Base-by-base conservation (phyloP, 805 yeast genomes). In the Pichia nanzhaoensis region DNA sequence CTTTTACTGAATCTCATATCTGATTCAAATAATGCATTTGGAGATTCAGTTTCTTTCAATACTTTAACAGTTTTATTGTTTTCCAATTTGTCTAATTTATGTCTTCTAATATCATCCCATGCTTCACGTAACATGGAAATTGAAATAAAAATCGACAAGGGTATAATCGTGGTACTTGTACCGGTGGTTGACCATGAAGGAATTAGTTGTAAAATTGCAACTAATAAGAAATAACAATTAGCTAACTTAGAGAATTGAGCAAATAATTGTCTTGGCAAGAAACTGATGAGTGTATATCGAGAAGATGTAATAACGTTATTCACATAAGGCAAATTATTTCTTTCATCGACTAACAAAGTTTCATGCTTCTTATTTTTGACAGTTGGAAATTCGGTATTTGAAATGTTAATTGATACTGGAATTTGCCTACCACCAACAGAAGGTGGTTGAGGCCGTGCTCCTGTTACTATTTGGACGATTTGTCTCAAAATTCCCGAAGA, bases 151-250 rank as follows among this genome's bases (percentile, higher is more conserved):
- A 93, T 75, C 63, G 82, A 67, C 46, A 93, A 70, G 2, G 99
- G 98, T 34, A 90, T 74, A 55, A 93, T 91, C 2, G 99, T 93
- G 3, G 98, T 93, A 59, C 80, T 88, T 12, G 89, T 84, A 48
- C 98, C 99, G 0, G 99, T 93, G 5, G 99, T 88, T 1, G 96
- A 87, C 97, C 96, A 93, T 2, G 89, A 78, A 0, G 99, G 98
- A 39, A 93, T 82, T 90, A 91, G 82, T 61, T 93, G 99, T 70
- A 93, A 69, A 50, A 93, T 84, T 2, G 98, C 90, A 16, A 93
- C 93, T 3, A 80, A 71, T 75, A 93, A 67, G 65, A 93, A 93
- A 63, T 93, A 91, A 50, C 90, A 71, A 60, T 93, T 93, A 24
- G 99, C 99, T 37, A 93, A 57, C 59, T 88, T 91, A 20, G 95